Percentiles rank a stretch among this genome's conserved stretches.
Evolutionary conservation across 2,329 filamentous ascomycete species (phyloP).

Genomic region (Pseudocercospora pini-densiflorae): DNA sequence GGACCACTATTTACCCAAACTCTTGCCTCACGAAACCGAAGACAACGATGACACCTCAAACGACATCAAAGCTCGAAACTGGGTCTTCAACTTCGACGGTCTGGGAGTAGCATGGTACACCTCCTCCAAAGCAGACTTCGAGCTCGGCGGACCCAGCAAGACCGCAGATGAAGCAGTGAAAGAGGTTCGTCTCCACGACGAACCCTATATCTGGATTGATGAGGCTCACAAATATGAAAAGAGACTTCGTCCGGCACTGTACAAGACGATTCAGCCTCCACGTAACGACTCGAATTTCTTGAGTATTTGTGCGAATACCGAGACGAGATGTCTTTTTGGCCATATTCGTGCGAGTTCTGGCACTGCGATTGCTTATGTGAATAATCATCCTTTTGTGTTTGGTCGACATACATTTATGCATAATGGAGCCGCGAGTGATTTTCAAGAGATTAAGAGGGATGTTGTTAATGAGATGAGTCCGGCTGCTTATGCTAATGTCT

Average conservation of each 20-base stretch:
- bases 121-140: constrained; percentile 47
- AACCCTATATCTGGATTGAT: constrained; percentile 10
- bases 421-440: constrained; percentile 57
- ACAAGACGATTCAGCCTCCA: constrained; percentile 58
- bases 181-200: constrained; percentile 28
- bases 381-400: constrained; percentile 61
- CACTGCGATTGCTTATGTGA: constrained; percentile 54
- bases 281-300: constrained; percentile 60
- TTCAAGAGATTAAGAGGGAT: constrained; percentile 52
- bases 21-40: constrained; percentile 53
- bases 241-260: constrained; percentile 53
- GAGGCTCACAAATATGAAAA: constrained; percentile 13
- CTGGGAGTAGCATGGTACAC: constrained; percentile 62
- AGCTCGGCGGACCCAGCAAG: constrained; percentile 35
- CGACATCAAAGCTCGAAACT: constrained; percentile 55
- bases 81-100: constrained; percentile 60
- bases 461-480: constrained; percentile 52
- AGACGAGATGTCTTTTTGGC: constrained; percentile 55
- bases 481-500: constrained; percentile 54
- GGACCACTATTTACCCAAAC: constrained; percentile 60
- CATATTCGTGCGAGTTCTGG: constrained; percentile 59
- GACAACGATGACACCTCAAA: constrained; percentile 49
- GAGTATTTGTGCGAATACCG: constrained; percentile 56
- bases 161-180: constrained; percentile 35
- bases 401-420: constrained; percentile 62